Evolutionary conservation across 208 protist species (phyloP).

Genomic region (Chromosphaera perkinsii): DNA sequence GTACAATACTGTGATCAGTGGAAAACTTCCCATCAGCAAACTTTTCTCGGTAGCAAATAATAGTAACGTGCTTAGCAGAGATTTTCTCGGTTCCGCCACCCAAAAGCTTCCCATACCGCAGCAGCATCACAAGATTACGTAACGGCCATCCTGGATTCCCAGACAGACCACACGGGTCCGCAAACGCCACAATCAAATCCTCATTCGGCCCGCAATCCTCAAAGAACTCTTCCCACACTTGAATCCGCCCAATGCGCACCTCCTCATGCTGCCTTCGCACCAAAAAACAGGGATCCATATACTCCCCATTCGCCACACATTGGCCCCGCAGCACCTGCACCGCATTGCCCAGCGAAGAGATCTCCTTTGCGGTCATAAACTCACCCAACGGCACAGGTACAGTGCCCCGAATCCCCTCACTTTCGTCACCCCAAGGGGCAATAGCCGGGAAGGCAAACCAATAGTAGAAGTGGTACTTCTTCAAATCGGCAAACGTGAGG

Average conservation of each 20-base stretch:
- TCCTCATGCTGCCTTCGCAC: no score
- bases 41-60: constrained; percentile 11
- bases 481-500: constrained; percentile 84
- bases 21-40: constrained; percentile 7
- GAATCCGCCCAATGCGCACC: no score
- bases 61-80: no score
- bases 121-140: constrained; percentile 57
- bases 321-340: not conserved
- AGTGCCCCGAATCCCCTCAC: no score
- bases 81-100: not conserved
- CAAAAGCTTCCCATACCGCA: constrained; percentile 34
- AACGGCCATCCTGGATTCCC: constrained; percentile 59
- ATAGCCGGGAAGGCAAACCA: constrained; percentile 81
- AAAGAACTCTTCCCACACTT: no score
- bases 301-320: not conserved
- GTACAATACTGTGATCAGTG: constrained; percentile 19
- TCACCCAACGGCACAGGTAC: no score
- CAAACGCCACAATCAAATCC: no score
- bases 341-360: no score
- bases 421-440: not conserved
- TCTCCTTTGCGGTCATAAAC: no score
- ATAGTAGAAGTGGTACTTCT: constrained; percentile 85
- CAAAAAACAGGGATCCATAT: no score
- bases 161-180: not conserved
- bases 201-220: no score